phyloP scores from a whole-genome alignment of 2,329 filamentous ascomycete species.

The Aspergillus ibericus region DNA sequence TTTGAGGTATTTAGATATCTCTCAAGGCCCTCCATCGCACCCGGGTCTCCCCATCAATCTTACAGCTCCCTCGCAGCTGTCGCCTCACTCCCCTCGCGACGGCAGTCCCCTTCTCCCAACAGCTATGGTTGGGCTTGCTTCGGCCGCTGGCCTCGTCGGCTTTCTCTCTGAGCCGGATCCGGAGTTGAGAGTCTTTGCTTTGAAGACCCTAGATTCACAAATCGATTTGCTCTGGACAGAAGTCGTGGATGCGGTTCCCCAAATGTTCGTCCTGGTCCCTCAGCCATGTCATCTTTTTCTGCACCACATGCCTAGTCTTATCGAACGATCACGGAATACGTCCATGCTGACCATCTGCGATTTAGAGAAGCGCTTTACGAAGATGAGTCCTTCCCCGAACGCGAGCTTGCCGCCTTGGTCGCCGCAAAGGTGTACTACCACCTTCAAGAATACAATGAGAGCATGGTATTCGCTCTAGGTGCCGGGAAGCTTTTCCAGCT shows the following conservation, averaged over 20 bases:
- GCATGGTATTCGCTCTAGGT: slow-evolving; percentile 95
- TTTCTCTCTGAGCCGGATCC: slow-evolving; percentile 94
- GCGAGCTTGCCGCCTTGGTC: slow-evolving; percentile 89
- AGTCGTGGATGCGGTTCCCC: slow-evolving; percentile 84
- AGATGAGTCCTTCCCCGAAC: slow-evolving; percentile 90
- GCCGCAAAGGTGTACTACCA: slow-evolving; percentile 99
- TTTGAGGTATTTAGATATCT: slow-evolving; percentile 20
- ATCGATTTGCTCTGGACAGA: slow-evolving; percentile 98
- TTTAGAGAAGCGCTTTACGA: slow-evolving; percentile 92
- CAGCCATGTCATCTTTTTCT: background rate
- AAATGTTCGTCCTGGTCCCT: slow-evolving; percentile 69
- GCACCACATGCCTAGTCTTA: background rate
- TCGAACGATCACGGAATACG: background rate
- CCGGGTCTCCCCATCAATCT: slow-evolving; percentile 21
- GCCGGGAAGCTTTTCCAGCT: slow-evolving; percentile 95
- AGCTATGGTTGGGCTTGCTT: slow-evolving; percentile 87
- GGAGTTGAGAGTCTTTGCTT: slow-evolving; percentile 89
- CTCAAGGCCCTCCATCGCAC: slow-evolving; percentile 10
- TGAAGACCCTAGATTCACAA: slow-evolving; percentile 92
- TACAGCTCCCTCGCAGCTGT: slow-evolving; percentile 33
- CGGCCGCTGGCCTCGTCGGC: slow-evolving; percentile 89
- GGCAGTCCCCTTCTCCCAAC: slow-evolving; percentile 16
- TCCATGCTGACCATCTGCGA: slow-evolving; percentile 16
- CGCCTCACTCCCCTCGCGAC: slow-evolving; percentile 33
- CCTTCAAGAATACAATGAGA: slow-evolving; percentile 97